phyloP scores from a whole-genome alignment of 306 rosid genomes.

The Gleditsia sinensis region DNA sequence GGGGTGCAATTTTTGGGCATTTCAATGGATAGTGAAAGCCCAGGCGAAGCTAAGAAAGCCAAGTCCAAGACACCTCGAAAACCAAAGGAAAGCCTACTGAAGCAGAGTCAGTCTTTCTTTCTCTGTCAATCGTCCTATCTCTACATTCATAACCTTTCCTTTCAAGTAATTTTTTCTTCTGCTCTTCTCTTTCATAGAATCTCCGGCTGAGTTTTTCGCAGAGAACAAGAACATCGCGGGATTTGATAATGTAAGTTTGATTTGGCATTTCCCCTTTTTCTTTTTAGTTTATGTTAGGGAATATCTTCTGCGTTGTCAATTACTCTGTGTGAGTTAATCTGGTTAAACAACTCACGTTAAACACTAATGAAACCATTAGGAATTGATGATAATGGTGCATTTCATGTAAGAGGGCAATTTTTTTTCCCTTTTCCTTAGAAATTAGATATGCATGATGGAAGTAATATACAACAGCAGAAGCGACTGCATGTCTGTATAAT shows the following conservation, averaged over 20 bases:
- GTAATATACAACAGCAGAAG: neutral
- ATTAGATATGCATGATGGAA: neutral
- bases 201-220: slow-evolving; percentile 95
- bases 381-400: neutral
- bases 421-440: too few species aligned
- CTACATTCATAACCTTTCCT: neutral
- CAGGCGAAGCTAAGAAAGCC: slow-evolving; percentile 61
- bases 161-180: neutral
- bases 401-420: neutral
- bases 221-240: slow-evolving; percentile 98
- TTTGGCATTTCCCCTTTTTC: neutral
- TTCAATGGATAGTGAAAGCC: slow-evolving; percentile 67
- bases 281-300: neutral
- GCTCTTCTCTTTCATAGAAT: slow-evolving; percentile 52
- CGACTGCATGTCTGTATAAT: neutral
- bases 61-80: slow-evolving; percentile 71
- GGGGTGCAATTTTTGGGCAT: neutral
- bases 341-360: neutral
- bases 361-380: neutral
- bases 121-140: neutral
- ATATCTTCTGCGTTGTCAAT: neutral
- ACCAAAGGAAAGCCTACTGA: slow-evolving; percentile 71
- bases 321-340: neutral
- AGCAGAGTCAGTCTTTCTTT: slow-evolving; percentile 68
- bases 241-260: slow-evolving; percentile 71